A percentile compares a stretch with the other conserved stretches of the same genome.
Conservation (phyloP, 257 asterid genomes). For the Plantago ovata region DNA sequence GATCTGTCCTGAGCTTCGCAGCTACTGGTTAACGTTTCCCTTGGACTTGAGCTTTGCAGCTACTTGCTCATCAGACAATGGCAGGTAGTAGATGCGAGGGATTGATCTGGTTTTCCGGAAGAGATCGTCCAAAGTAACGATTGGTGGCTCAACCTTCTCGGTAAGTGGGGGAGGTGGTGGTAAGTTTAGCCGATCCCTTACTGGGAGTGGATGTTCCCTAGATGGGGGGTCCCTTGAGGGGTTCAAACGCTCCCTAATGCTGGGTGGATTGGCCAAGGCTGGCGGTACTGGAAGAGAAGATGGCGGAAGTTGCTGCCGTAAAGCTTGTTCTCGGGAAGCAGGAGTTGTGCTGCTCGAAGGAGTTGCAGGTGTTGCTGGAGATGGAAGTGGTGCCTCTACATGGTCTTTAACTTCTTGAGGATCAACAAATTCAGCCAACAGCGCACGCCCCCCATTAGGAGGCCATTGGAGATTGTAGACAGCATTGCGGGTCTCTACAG, state of each 20-base stretch:
- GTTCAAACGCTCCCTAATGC: constrained; percentile 33
- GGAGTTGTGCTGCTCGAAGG: constrained; percentile 36
- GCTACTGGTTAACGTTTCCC: constrained; percentile 68
- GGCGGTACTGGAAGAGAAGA: constrained; percentile 48
- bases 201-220: constrained; percentile 45
- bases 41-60: constrained; percentile 53
- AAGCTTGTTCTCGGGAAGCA: constrained; percentile 36
- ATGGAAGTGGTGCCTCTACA: constrained; percentile 46
- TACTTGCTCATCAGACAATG: constrained; percentile 75
- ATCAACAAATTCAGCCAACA: constrained; percentile 10
- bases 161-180: constrained; percentile 82
- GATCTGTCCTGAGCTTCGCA: constrained; percentile 25
- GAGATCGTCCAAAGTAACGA: constrained; percentile 79
- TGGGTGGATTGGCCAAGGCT: constrained; percentile 36
- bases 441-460: constrained; percentile 61
- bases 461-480: constrained; percentile 95
- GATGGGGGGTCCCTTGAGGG: constrained; percentile 35
- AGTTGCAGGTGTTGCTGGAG: constrained; percentile 35
- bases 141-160: constrained; percentile 75
- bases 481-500: constrained; percentile 75
- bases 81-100: constrained; percentile 81
- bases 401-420: constrained; percentile 61
- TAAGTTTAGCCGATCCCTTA: constrained; percentile 52
- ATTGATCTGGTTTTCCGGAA: constrained; percentile 72
- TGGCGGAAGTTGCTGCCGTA: constrained; percentile 46